These are phyloP conservation scores for Urtica urens DNA, from an alignment of 306 rosid species.

Conservation along the genomic window DNA sequence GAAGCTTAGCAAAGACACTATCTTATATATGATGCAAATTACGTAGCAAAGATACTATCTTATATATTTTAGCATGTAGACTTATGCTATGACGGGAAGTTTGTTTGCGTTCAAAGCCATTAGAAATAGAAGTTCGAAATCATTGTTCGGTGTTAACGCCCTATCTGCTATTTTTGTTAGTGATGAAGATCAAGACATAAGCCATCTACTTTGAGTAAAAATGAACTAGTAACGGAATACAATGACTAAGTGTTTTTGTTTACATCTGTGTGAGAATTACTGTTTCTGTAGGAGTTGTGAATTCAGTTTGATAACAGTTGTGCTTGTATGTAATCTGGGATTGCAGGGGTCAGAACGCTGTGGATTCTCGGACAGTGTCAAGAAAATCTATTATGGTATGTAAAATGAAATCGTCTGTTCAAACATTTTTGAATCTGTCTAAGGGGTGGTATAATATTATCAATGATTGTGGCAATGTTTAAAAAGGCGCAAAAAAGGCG, in stretches of 20 bases:
- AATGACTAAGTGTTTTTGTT: background rate
- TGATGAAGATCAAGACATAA: too few relatives aligned
- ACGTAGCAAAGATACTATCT: too few relatives aligned
- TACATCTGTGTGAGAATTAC: background rate
- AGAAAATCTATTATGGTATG: constrained; percentile 52
- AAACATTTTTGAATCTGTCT: background rate
- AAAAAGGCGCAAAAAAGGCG: too few relatives aligned
- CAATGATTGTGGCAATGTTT: background rate
- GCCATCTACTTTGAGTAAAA: too few relatives aligned
- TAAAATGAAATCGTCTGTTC: background rate
- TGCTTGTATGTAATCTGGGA: constrained; percentile 11
- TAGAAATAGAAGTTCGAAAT: too few relatives aligned
- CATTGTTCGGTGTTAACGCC: too few relatives aligned
- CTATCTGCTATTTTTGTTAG: too few relatives aligned
- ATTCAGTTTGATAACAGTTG: constrained; percentile 14
- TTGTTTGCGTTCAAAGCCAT: too few relatives aligned
- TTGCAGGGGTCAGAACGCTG: constrained; percentile 43
- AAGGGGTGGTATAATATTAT: background rate
- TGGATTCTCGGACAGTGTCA: constrained; percentile 25
- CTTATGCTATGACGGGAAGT: too few relatives aligned
- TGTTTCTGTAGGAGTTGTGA: background rate
- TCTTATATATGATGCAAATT: too few relatives aligned
- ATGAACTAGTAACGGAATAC: background rate
- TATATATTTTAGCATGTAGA: too few relatives aligned
- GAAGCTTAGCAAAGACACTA: too few relatives aligned